A percentile compares a stretch with the other conserved stretches of the same genome.
phyloP scores from a whole-genome alignment of 2,329 filamentous ascomycete genomes.

The Ascomycota sp. region DNA sequence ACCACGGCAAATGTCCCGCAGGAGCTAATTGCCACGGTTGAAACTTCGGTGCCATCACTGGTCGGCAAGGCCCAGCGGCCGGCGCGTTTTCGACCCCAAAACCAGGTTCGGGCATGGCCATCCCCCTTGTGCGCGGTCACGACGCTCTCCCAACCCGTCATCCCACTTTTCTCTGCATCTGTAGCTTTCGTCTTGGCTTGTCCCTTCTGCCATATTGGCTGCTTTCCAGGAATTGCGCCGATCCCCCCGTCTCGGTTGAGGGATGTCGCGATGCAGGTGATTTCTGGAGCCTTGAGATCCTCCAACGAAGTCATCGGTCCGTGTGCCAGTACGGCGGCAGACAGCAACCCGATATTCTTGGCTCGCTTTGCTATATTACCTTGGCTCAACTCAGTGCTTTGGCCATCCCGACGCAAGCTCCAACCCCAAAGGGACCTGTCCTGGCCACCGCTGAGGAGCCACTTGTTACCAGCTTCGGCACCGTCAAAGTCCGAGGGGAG shows the following conservation, averaged over 20 bases:
- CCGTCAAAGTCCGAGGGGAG: slow-evolving; percentile 78
- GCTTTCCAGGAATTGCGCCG: slow-evolving; percentile 59
- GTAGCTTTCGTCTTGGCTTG: slow-evolving; percentile 38
- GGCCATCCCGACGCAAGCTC: slow-evolving; percentile 83
- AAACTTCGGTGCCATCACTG: slow-evolving; percentile 61
- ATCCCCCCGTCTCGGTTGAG: slow-evolving; percentile 91
- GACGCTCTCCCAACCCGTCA: slow-evolving; percentile 92
- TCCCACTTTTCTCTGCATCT: slow-evolving; percentile 51
- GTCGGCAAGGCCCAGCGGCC: slow-evolving; percentile 87
- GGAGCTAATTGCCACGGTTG: slow-evolving; percentile 70
- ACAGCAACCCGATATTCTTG: slow-evolving; percentile 63
- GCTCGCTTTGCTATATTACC: slow-evolving; percentile 74
- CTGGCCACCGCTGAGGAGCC: slow-evolving; percentile 73
- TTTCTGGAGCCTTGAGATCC: slow-evolving; percentile 71
- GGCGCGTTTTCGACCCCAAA: slow-evolving; percentile 86
- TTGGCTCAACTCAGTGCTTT: slow-evolving; percentile 84
- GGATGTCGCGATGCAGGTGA: slow-evolving; percentile 79
- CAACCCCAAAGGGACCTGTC: slow-evolving; percentile 93
- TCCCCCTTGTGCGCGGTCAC: slow-evolving; percentile 83
- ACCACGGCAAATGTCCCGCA: slow-evolving; percentile 89
- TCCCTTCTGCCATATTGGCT: slow-evolving; percentile 66
- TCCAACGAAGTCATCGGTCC: slow-evolving; percentile 46
- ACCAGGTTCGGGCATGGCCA: slow-evolving; percentile 79
- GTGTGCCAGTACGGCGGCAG: slow-evolving; percentile 31
- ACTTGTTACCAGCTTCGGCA: slow-evolving; percentile 74